Evolutionary conservation across 371 early-diverging fungal species (phyloP).

Genomic region (Mucor lusitanicus): DNA sequence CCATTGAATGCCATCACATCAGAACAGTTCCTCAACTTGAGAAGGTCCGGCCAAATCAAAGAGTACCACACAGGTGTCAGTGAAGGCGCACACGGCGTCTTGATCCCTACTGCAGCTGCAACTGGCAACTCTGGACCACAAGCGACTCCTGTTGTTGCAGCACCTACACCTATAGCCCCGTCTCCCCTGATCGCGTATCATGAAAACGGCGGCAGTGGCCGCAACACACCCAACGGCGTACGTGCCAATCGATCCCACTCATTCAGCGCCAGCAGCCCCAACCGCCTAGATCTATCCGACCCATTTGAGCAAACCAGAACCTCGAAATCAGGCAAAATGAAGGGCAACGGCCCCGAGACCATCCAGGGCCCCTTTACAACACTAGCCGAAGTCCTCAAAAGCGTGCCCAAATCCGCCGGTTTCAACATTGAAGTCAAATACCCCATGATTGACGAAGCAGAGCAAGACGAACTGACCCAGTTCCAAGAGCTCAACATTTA

Average conservation of each 20-base stretch:
- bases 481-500: conserved; percentile 85
- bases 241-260: conserved; percentile 56
- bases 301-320: conserved; percentile 38
- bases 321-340: conserved; percentile 49
- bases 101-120: conserved; percentile 25
- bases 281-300: conserved; percentile 27
- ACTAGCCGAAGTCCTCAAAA: conserved; percentile 75
- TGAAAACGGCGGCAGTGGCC: not conserved
- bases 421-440: conserved; percentile 98
- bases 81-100: conserved; percentile 27
- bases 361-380: conserved; percentile 87
- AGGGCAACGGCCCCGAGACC: conserved; percentile 70
- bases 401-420: conserved; percentile 78
- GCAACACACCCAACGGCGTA: conserved; percentile 8
- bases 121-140: not conserved
- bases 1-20: conserved; percentile 75
- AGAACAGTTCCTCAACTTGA: conserved; percentile 71
- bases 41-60: conserved; percentile 50
- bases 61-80: conserved; percentile 55
- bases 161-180: not conserved
- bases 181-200: not conserved
- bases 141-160: not conserved
- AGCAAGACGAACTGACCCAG: conserved; percentile 61
- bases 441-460: conserved; percentile 89
- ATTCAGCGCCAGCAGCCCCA: conserved; percentile 45